A percentile compares a stretch with the other conserved stretches of the same genome.
Evolutionary conservation across 768 basidiomycete genomes (phyloP).

Genomic region (Pisolithus microcarpus): DNA sequence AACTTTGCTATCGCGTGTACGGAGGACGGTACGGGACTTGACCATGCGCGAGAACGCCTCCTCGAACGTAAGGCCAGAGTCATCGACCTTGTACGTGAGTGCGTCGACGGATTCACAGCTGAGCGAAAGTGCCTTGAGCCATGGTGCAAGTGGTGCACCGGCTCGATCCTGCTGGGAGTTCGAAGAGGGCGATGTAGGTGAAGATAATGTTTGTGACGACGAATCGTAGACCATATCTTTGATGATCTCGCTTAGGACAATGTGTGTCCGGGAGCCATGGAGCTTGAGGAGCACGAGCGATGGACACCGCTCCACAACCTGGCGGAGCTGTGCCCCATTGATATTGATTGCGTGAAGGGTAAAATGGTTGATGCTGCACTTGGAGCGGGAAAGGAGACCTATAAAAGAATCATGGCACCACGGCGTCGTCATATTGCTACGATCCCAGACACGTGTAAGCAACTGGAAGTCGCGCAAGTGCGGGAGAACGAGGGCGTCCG

Average conservation of each 20-base stretch:
- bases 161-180: constrained; percentile 9
- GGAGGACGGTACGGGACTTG: constrained; percentile 19
- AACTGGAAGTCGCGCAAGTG: constrained; percentile 24
- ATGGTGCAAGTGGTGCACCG: constrained; percentile 18
- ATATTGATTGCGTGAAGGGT: constrained; percentile 23
- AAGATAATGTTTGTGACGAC: background rate
- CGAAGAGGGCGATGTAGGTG: background rate
- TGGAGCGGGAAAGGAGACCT: constrained; percentile 19
- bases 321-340: constrained; percentile 13
- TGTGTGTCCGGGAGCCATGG: constrained; percentile 20
- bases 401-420: constrained; percentile 26
- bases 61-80: constrained; percentile 22
- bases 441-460: constrained; percentile 28
- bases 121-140: constrained; percentile 25
- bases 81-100: constrained; percentile 16
- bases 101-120: constrained; percentile 23
- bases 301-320: constrained; percentile 24
- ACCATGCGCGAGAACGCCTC: constrained; percentile 19
- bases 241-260: constrained; percentile 14
- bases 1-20: constrained; percentile 19
- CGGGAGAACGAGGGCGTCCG: constrained; percentile 20
- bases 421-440: constrained; percentile 20
- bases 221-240: constrained; percentile 16
- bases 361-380: constrained; percentile 24
- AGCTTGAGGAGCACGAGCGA: constrained; percentile 24